Evolutionary conservation across 225 moss, liverwort and hornwort species (phyloP).

Genomic region (Pleurozium schreberi): DNA sequence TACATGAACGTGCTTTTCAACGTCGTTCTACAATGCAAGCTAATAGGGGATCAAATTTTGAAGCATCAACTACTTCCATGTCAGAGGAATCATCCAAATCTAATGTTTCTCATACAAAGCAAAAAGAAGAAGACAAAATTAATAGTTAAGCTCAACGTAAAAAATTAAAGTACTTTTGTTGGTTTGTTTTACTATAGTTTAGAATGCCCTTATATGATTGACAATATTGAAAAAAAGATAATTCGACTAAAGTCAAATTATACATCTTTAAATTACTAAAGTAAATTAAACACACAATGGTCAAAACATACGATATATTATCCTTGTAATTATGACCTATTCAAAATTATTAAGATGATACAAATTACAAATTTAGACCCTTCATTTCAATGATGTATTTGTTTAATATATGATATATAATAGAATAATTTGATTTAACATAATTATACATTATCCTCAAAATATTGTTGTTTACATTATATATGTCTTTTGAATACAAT

Average conservation of each 20-base stretch:
- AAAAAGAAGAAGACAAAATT: not conserved
- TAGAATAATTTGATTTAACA: not conserved
- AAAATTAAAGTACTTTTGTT: not conserved
- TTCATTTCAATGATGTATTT: not conserved
- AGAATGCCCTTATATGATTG: too few species aligned
- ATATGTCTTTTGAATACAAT: not conserved
- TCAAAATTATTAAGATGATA: not conserved
- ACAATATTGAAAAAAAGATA: not conserved
- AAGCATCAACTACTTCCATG: not conserved
- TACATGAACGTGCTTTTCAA: slow-evolving; percentile 22
- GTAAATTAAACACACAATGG: too few species aligned
- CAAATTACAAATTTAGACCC: not conserved
- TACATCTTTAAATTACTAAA: too few species aligned
- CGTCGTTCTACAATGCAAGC: not conserved
- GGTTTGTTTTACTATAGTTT: not conserved
- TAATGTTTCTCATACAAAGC: not conserved
- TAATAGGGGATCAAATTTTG: not conserved
- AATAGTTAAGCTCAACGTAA: not conserved
- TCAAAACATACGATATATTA: not conserved
- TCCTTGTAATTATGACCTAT: accelerated
- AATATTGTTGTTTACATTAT: not conserved
- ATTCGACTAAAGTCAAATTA: not conserved
- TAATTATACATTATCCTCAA: not conserved
- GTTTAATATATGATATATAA: too few species aligned
- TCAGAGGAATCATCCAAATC: not conserved